These are phyloP conservation scores for Globisporangium acanthophoron DNA, from an alignment of 352 stramenopile species.

Conservation along the genomic window DNA sequence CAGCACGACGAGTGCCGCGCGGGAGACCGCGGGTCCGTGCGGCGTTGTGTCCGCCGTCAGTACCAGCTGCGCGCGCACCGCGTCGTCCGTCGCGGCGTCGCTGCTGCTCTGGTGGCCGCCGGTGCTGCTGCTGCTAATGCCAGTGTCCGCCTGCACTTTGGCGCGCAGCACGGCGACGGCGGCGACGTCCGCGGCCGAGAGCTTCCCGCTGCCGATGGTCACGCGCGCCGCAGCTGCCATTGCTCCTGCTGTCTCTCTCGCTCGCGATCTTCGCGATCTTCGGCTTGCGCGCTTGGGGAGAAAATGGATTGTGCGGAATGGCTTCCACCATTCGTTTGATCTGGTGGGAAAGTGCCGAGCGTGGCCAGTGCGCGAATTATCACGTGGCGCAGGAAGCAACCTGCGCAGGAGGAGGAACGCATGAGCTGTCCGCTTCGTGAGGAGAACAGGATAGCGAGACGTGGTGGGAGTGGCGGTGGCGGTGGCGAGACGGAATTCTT, in stretches of 20 bases:
- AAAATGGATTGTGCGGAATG: background rate
- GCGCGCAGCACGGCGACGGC: conserved; percentile 46
- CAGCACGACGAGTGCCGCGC: conserved; percentile 27
- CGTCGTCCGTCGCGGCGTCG: conserved; percentile 7
- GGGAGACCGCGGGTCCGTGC: conserved; percentile 8
- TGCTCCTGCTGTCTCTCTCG: background rate
- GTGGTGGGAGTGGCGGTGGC: too few relatives aligned
- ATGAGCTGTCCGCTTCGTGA: too few relatives aligned
- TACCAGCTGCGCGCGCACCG: conserved; percentile 10
- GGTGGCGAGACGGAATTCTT: too few relatives aligned
- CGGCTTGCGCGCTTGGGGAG: too few relatives aligned
- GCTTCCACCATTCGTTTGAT: background rate
- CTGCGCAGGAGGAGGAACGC: too few relatives aligned
- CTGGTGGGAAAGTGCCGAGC: too few relatives aligned
- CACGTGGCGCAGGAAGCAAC: background rate
- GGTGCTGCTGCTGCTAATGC: background rate
- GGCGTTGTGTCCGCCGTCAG: conserved; percentile 5
- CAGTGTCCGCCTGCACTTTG: conserved; percentile 30
- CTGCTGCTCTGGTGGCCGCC: conserved; percentile 5
- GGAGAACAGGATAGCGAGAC: too few relatives aligned
- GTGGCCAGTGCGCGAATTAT: background rate
- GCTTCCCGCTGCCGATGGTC: conserved; percentile 45
- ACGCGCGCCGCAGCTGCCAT: conserved; percentile 41
- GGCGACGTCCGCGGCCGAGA: conserved; percentile 56
- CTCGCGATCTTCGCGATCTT: background rate